Evolutionary conservation across 2,329 filamentous ascomycete species (phyloP).

Genomic region (Onygena corvina): DNA sequence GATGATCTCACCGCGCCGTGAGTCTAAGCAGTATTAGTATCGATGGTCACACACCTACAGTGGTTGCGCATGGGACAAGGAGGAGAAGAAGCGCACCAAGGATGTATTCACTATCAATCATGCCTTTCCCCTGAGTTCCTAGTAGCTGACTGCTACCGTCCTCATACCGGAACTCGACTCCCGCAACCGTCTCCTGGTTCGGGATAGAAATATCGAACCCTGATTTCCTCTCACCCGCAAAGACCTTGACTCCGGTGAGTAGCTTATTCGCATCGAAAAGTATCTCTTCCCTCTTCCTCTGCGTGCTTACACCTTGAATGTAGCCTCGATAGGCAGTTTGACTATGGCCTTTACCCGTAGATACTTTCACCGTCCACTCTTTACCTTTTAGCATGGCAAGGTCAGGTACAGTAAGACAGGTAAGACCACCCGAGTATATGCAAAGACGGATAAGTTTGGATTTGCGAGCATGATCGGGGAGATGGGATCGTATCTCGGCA

Average conservation of each 20-base stretch:
- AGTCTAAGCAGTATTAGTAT: constrained; percentile 43
- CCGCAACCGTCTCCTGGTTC: constrained; percentile 49
- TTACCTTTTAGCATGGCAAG: constrained; percentile 60
- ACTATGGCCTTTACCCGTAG: constrained; percentile 53
- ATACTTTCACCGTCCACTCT: constrained; percentile 59
- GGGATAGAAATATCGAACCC: not conserved
- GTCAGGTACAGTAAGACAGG: constrained; percentile 65
- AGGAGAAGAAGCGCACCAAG: constrained; percentile 49
- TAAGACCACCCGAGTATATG: constrained; percentile 64
- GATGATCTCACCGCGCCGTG: constrained; percentile 71
- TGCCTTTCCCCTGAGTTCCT: constrained; percentile 43
- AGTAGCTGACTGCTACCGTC: constrained; percentile 75
- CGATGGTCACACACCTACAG: not conserved
- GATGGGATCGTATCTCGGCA: constrained; percentile 54
- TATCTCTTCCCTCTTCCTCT: constrained; percentile 55
- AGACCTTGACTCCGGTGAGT: constrained; percentile 61
- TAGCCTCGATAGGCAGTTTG: not conserved
- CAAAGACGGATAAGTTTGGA: constrained; percentile 54
- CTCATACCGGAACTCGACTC: constrained; percentile 86
- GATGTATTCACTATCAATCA: constrained; percentile 60
- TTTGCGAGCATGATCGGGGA: constrained; percentile 63
- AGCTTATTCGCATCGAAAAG: constrained; percentile 66
- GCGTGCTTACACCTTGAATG: not conserved
- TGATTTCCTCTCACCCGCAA: constrained; percentile 54
- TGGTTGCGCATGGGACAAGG: not conserved